Percentiles rank a stretch among this genome's conserved stretches.
These are phyloP conservation scores for Stellera chamaejasme DNA, from an alignment of 345 rosid genomes.

Conservation along the genomic window DNA sequence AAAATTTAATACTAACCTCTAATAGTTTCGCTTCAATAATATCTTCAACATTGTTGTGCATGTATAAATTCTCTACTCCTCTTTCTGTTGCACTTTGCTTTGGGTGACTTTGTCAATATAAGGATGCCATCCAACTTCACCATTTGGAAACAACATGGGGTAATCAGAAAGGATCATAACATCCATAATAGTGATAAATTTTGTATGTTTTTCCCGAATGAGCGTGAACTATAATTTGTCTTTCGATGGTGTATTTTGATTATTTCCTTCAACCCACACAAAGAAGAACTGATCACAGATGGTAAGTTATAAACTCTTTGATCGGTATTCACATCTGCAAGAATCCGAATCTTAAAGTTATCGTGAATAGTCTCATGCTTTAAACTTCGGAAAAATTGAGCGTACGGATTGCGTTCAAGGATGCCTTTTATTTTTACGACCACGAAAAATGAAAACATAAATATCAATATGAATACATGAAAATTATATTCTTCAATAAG, in stretches of 20 bases:
- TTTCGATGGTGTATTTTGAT: background rate
- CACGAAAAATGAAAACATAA: background rate
- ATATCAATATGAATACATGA: no score
- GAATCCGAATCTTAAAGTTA: background rate
- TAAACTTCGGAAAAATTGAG: background rate
- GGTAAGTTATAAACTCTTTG: background rate
- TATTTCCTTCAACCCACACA: background rate
- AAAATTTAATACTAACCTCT: no score
- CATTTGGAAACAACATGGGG: background rate
- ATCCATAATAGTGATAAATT: background rate
- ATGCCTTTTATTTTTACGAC: background rate
- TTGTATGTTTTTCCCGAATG: background rate
- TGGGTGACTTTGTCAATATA: background rate
- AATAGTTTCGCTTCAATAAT: no score
- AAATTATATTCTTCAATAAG: no score
- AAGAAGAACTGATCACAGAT: constrained; percentile 3
- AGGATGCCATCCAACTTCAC: background rate
- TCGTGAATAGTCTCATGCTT: background rate
- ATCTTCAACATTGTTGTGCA: no score
- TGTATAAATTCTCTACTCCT: no score
- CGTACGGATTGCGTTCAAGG: background rate
- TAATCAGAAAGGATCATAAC: background rate
- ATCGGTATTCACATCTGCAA: background rate
- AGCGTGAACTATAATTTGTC: background rate
- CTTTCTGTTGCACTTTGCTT: no score